phyloP scores from a whole-genome alignment of 140 eudicot species.

The Erigeron philadelphicus region DNA sequence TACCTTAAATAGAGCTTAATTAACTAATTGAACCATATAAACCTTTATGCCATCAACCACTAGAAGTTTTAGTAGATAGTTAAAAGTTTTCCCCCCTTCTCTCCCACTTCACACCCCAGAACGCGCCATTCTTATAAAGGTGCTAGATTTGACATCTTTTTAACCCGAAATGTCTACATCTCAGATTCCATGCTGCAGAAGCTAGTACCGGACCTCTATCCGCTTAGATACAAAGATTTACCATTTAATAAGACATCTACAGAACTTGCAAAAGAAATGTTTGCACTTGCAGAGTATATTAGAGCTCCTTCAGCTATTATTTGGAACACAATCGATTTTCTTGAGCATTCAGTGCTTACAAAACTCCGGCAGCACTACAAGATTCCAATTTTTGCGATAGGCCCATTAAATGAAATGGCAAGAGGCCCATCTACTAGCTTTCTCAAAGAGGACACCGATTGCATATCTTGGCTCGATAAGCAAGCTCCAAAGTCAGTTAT shows the following conservation, averaged over 20 bases:
- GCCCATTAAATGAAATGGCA: conserved; percentile 45
- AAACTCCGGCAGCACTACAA: conserved; percentile 11
- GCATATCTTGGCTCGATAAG: conserved; percentile 55
- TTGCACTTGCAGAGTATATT: neutral
- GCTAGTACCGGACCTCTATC: conserved; percentile 31
- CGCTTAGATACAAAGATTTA: conserved; percentile 39
- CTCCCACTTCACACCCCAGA: too few species aligned
- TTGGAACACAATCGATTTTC: conserved; percentile 16
- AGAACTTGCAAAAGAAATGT: conserved; percentile 13
- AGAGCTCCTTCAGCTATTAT: conserved; percentile 25
- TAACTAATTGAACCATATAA: too few species aligned
- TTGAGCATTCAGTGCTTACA: conserved; percentile 6
- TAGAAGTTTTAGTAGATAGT: too few species aligned
- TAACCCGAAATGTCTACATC: neutral
- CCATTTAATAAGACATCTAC: conserved; percentile 14
- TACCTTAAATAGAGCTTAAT: too few species aligned
- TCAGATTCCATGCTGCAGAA: conserved; percentile 32
- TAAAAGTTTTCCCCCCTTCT: too few species aligned
- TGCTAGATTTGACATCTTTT: too few species aligned
- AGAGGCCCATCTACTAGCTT: conserved; percentile 30
- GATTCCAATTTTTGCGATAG: conserved; percentile 46
- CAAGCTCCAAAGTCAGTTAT: conserved; percentile 50
- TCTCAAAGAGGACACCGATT: conserved; percentile 36
- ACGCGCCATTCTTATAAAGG: too few species aligned
- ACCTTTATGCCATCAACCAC: too few species aligned